Evolutionary conservation across 495 filamentous ascomycete species (phyloP).

Genomic region (Gamarada debralockiae): DNA sequence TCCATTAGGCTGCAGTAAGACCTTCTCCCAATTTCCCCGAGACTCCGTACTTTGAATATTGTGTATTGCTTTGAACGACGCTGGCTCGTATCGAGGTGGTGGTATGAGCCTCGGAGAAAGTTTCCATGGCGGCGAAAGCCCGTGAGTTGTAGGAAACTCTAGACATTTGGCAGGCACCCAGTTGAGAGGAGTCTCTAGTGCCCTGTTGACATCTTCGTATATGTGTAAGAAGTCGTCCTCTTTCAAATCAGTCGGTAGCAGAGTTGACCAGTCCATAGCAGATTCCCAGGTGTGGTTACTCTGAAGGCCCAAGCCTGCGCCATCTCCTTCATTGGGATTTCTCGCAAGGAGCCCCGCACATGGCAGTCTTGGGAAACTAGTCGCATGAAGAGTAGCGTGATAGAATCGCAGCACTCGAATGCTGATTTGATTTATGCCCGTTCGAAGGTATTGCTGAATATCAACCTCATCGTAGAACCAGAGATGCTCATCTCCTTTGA

Average conservation of each 20-base stretch:
- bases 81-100: not conserved
- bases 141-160: not conserved
- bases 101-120: not conserved
- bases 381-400: not conserved
- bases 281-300: not conserved
- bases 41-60: not conserved
- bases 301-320: not conserved
- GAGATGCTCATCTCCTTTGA: conserved; percentile 8
- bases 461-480: conserved; percentile 8
- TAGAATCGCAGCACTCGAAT: not conserved
- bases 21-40: not conserved
- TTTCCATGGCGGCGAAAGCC: conserved; percentile 1
- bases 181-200: not conserved
- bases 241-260: not conserved
- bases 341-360: not conserved
- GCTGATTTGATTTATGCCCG: not conserved
- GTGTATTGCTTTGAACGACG: not conserved
- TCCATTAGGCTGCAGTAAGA: not conserved
- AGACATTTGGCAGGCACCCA: not conserved
- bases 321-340: not conserved
- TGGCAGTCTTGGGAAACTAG: not conserved
- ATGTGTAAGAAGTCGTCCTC: conserved; percentile 9
- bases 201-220: not conserved
- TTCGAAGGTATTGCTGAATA: not conserved
- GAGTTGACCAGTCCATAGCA: not conserved